Conservation (phyloP, 495 filamentous ascomycete genomes). For the Daldinia grandis region DNA sequence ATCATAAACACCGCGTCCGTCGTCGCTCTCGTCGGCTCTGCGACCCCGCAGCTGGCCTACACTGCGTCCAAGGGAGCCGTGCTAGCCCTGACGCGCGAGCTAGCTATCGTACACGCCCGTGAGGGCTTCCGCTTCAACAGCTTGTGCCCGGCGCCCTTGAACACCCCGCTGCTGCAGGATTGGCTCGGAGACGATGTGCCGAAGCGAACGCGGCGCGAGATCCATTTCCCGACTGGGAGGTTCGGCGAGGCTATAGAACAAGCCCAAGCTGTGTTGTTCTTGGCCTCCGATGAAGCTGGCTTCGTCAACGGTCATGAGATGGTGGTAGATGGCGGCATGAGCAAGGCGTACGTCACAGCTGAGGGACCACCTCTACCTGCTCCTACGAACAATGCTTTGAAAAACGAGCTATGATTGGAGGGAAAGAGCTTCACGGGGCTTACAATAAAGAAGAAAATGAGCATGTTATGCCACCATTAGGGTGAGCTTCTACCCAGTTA, state of each 20-base stretch:
- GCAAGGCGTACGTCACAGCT: conserved; percentile 91
- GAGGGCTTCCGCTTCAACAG: conserved; percentile 90
- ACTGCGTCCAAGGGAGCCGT: conserved; percentile 96
- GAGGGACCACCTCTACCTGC: conserved; percentile 77
- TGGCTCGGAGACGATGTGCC: conserved; percentile 90
- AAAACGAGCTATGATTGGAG: conserved; percentile 42
- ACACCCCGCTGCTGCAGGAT: conserved; percentile 87
- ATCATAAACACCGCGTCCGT: conserved; percentile 97
- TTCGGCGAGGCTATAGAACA: conserved; percentile 97
- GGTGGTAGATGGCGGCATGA: conserved; percentile 97
- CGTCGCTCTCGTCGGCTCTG: conserved; percentile 89
- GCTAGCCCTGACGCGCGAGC: conserved; percentile 81
- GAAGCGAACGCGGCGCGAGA: conserved; percentile 85
- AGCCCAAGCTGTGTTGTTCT: conserved; percentile 90
- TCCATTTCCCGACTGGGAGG: conserved; percentile 94
- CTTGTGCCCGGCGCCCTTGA: conserved; percentile 91
- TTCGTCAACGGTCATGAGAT: conserved; percentile 94
- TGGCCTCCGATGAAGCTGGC: conserved; percentile 92
- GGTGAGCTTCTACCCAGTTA: neutral
- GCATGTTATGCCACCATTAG: neutral
- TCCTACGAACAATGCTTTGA: conserved; percentile 73
- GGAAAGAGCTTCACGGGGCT: neutral
- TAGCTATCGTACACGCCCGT: conserved; percentile 84
- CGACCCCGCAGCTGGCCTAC: conserved; percentile 95
- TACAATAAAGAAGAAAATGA: neutral